Percentiles rank a stretch among this genome's conserved stretches.
Conservation (phyloP, 768 basidiomycete genomes). For the Mycena crocata region DNA sequence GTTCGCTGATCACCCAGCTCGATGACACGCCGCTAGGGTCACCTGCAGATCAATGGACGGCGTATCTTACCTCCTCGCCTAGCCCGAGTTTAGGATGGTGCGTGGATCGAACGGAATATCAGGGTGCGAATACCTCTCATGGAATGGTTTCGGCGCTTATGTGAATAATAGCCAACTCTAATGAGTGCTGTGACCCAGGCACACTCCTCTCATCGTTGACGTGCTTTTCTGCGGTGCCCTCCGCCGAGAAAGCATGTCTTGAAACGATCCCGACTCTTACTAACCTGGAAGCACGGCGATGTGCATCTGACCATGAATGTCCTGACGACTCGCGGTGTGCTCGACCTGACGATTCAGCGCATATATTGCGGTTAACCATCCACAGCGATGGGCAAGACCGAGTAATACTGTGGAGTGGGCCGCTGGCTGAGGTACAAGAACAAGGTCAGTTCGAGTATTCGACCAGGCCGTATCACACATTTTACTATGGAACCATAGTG, state of each 20-base stretch:
- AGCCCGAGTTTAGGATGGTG: slow-evolving; percentile 70
- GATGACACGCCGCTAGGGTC: slow-evolving; percentile 68
- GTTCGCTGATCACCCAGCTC: slow-evolving; percentile 70
- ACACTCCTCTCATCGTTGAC: slow-evolving; percentile 42
- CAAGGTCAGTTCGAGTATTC: slow-evolving; percentile 60
- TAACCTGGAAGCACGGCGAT: slow-evolving; percentile 49
- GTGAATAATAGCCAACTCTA: slow-evolving; percentile 35
- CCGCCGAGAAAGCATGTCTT: slow-evolving; percentile 57
- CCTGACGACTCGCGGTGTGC: slow-evolving; percentile 57
- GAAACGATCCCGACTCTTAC: slow-evolving; percentile 69
- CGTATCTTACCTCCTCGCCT: slow-evolving; percentile 49
- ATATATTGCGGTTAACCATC: slow-evolving; percentile 69
- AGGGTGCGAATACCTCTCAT: slow-evolving; percentile 37
- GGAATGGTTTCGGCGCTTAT: neutral
- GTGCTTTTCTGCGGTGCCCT: slow-evolving; percentile 57
- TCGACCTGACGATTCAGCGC: slow-evolving; percentile 58
- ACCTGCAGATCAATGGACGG: slow-evolving; percentile 57
- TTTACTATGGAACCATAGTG: slow-evolving; percentile 53
- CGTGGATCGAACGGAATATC: slow-evolving; percentile 45
- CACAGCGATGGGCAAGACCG: slow-evolving; percentile 34
- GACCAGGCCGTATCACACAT: neutral
- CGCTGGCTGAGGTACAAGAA: slow-evolving; percentile 70
- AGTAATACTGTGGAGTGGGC: slow-evolving; percentile 81
- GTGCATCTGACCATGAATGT: slow-evolving; percentile 52
- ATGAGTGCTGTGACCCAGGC: slow-evolving; percentile 42